Conservation (phyloP, 2,329 filamentous ascomycete species). For the Venturia aucupariae region DNA sequence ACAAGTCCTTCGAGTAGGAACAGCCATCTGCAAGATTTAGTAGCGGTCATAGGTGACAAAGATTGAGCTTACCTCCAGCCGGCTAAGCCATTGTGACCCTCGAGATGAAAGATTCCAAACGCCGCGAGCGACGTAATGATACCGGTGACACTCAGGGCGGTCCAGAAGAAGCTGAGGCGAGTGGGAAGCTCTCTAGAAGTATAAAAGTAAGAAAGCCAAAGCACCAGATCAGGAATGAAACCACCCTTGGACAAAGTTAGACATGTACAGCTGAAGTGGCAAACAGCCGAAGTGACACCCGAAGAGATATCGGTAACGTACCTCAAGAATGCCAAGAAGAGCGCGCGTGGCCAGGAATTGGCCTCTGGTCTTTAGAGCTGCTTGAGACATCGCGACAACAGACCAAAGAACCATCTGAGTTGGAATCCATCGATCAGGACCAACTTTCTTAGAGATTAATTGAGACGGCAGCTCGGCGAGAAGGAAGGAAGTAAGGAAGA, state of each 20-base stretch:
- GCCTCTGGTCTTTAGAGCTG: slow-evolving; percentile 27
- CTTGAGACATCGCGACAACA: slow-evolving; percentile 32
- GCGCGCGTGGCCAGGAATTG: slow-evolving; percentile 36
- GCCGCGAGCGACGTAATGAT: slow-evolving; percentile 28
- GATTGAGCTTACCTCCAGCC: slow-evolving; percentile 20
- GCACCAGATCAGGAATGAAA: slow-evolving; percentile 34
- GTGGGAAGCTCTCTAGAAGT: slow-evolving; percentile 27
- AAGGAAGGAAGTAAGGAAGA: slow-evolving; percentile 20
- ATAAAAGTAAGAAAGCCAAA: slow-evolving; percentile 33
- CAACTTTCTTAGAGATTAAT: slow-evolving; percentile 21
- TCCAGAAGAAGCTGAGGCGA: slow-evolving; percentile 31
- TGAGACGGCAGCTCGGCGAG: slow-evolving; percentile 22
- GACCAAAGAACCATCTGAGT: slow-evolving; percentile 35
- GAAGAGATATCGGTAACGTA: slow-evolving; percentile 9
- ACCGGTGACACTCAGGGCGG: slow-evolving; percentile 24
- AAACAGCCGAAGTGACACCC: not conserved
- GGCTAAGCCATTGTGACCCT: slow-evolving; percentile 18
- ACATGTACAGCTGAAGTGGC: not conserved
- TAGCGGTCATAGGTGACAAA: slow-evolving; percentile 15
- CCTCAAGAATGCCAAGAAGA: slow-evolving; percentile 36
- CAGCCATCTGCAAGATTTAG: slow-evolving; percentile 17
- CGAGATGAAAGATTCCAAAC: slow-evolving; percentile 27
- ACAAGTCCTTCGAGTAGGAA: slow-evolving; percentile 18
- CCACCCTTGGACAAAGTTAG: slow-evolving; percentile 34
- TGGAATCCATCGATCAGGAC: slow-evolving; percentile 32